phyloP scores from a whole-genome alignment of 192 early-diverging fungal genomes.

The Gonapodya sp. region DNA sequence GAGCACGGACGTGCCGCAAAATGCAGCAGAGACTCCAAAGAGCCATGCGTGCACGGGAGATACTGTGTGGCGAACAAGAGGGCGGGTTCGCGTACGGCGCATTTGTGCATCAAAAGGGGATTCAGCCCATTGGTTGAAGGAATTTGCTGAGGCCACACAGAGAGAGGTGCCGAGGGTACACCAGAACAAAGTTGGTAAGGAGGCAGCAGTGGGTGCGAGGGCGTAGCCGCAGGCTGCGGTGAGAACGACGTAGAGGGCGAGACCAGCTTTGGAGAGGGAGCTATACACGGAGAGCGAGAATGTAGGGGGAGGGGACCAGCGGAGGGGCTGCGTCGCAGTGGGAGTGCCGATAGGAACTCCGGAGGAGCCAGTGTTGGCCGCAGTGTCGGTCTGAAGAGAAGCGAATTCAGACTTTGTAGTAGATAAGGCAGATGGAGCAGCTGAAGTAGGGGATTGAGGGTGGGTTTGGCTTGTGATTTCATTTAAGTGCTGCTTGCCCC shows the following conservation, averaged over 20 bases:
- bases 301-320: background rate
- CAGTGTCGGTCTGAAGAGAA: too few species aligned
- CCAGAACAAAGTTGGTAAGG: constrained; percentile 55
- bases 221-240: constrained; percentile 94
- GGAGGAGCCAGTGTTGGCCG: too few species aligned
- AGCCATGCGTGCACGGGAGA: constrained; percentile 66
- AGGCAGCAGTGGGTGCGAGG: constrained; percentile 62
- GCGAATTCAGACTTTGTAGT: too few species aligned
- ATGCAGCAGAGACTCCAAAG: constrained; percentile 60
- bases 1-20: constrained; percentile 53
- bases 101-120: constrained; percentile 95
- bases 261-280: constrained; percentile 76
- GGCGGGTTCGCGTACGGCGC: constrained; percentile 80
- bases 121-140: constrained; percentile 95
- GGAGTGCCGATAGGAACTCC: too few species aligned
- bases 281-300: constrained; percentile 33
- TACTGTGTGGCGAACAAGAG: constrained; percentile 68
- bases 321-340: background rate
- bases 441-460: too few species aligned
- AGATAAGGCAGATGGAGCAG: too few species aligned
- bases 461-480: too few species aligned
- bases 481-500: too few species aligned
- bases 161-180: constrained; percentile 79
- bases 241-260: constrained; percentile 81
- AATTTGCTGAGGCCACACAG: constrained; percentile 82